Evolutionary conservation across 2,329 filamentous ascomycete species (phyloP), one percentile per base, ranked within the genome.

Genomic region (Fusarium sp.): DNA sequence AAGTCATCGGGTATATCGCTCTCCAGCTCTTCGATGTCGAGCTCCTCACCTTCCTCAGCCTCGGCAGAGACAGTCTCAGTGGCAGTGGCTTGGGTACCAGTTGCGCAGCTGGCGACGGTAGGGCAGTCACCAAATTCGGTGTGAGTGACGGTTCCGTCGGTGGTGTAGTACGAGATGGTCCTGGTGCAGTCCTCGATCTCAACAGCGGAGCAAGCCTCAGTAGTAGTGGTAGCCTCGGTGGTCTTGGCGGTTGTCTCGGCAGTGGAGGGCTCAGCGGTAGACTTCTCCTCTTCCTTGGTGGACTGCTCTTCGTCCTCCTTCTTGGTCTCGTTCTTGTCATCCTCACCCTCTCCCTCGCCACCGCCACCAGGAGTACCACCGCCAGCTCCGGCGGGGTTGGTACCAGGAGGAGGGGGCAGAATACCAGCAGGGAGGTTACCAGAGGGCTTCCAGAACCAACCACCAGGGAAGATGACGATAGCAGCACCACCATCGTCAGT

Each of bases 371-470:
- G 43, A 3, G 30, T 35, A 6, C 59, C 46, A 3, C 62, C 25
- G 8, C 30, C 44, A 1, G 44, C 46, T 11, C 60, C 63, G 3
- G 6, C 9, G 2, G 63, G 60, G 4, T 53, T 53, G 0, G 42
- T n/a, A 3, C 35, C 35, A 16, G 49, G 35, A 28, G 63, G 63
- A 15, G 63, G 60, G 0, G 63, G 63, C 1, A 65, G 21, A 1
- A 32, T 49, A 12, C 63, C 60, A 9, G 25, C 60, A 0, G 60
- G 63, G 3, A 64, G 47, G 18, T 64, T 66, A 9, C 60, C 63
- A n/a, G 60, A 66, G 0, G 63, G 63, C 28, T 65, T 65, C 63
- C 63, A 65, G 33, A 64, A 65, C 63, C 63, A 65, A 19, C 63
- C 63, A 33, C 63, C 63, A 10, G 63, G 59, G 63, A 65, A 65